phyloP scores from a whole-genome alignment of 805 yeast species.

The Wickerhamiella parazyma region DNA sequence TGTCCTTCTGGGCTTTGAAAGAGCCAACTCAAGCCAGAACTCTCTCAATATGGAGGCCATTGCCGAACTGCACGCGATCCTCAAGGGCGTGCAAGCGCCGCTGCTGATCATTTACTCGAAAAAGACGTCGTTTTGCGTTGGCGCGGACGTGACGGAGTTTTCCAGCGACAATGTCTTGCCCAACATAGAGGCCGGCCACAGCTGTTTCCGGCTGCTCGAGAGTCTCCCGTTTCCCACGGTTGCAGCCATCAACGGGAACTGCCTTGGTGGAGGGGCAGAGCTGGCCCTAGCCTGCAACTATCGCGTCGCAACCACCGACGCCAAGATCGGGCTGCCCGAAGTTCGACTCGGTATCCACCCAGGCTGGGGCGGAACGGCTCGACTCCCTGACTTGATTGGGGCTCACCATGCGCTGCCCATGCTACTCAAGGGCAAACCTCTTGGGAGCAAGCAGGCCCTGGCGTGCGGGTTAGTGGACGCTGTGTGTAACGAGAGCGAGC shows the following conservation, averaged over 20 bases:
- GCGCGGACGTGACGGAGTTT: conserved; percentile 4
- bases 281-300: conserved; percentile 32
- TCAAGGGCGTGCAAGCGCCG: not conserved
- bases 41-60: not conserved
- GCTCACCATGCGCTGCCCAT: conserved; percentile 37
- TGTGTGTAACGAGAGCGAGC: not conserved
- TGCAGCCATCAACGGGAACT: conserved; percentile 32
- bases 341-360: conserved; percentile 39
- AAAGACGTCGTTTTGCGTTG: conserved; percentile 1
- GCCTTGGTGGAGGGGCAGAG: conserved; percentile 45
- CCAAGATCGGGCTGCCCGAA: conserved; percentile 44
- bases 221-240: conserved; percentile 3
- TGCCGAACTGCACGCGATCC: not conserved
- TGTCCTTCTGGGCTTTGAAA: not conserved
- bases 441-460: conserved; percentile 33
- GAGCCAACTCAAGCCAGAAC: not conserved
- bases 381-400: conserved; percentile 36
- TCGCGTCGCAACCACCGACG: conserved; percentile 10
- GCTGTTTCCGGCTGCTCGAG: not conserved
- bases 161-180: not conserved
- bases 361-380: conserved; percentile 42
- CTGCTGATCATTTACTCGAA: not conserved
- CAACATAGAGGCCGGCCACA: conserved; percentile 1
- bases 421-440: conserved; percentile 33
- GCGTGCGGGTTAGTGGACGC: conserved; percentile 33